Percentiles rank a stretch among this genome's conserved stretches.
These are phyloP conservation scores for Talaromyces funiculosus DNA, from an alignment of 2,329 filamentous ascomycete genomes.

Conservation along the genomic window DNA sequence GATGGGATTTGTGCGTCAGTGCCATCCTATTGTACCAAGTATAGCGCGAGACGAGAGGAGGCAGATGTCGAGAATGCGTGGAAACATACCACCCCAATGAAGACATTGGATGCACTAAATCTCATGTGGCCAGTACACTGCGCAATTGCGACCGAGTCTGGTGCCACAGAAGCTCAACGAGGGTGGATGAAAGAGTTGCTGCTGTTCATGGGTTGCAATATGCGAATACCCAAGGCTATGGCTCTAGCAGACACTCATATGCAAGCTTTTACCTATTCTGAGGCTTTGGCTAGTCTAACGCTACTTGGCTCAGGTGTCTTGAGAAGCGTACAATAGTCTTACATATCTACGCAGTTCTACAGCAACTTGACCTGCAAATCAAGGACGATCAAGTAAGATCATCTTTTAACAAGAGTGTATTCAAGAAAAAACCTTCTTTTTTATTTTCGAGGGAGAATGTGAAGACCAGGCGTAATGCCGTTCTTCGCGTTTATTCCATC, in stretches of 20 bases:
- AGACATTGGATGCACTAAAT: background rate
- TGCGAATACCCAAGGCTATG: constrained; percentile 7
- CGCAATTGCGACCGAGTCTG: background rate
- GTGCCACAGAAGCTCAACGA: background rate
- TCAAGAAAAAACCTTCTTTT: constrained; percentile 5
- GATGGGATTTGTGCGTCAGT: constrained; percentile 4
- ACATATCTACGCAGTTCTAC: background rate
- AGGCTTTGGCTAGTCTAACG: background rate
- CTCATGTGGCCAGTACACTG: constrained; percentile 2
- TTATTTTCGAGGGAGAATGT: constrained; percentile 31
- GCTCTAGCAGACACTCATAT: background rate
- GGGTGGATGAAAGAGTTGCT: background rate
- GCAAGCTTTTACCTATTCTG: background rate
- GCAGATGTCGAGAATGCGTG: background rate
- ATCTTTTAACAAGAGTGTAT: background rate
- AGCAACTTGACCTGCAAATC: background rate
- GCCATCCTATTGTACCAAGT: background rate
- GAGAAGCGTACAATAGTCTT: background rate
- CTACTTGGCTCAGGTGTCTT: background rate
- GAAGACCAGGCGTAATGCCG: constrained; percentile 51
- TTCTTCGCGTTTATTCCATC: constrained; percentile 51
- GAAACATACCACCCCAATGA: background rate
- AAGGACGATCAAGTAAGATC: background rate
- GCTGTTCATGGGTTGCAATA: background rate
- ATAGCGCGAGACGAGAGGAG: background rate